A percentile compares a stretch with the other conserved stretches of the same genome.
Conservation (phyloP, 192 early-diverging fungal species). For the Phlyctochytrium arcticum region DNA sequence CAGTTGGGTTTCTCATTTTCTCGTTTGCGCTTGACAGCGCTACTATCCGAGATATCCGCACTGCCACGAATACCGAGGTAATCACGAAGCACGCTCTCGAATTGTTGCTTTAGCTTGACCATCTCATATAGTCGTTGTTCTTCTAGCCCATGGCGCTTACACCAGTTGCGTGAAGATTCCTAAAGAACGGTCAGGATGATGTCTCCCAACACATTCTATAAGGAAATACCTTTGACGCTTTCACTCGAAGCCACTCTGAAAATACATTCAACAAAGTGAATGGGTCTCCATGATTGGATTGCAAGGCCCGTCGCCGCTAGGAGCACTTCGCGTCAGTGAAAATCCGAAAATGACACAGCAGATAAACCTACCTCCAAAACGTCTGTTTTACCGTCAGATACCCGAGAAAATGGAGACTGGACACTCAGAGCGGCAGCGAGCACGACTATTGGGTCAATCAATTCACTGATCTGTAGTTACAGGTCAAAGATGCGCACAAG, state of each 20-base stretch:
- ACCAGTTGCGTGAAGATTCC: slow-evolving; percentile 57
- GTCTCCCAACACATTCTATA: neutral
- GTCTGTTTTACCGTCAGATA: slow-evolving; percentile 45
- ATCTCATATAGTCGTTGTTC: slow-evolving; percentile 72
- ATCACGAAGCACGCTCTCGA: slow-evolving; percentile 57
- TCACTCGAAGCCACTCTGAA: slow-evolving; percentile 54
- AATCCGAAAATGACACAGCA: neutral
- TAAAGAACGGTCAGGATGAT: neutral
- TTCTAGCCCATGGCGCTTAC: slow-evolving; percentile 57
- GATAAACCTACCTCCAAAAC: slow-evolving; percentile 41
- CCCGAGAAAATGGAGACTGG: slow-evolving; percentile 57
- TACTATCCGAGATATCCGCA: neutral
- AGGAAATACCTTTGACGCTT: slow-evolving; percentile 41
- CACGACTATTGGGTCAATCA: slow-evolving; percentile 51
- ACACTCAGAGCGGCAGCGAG: slow-evolving; percentile 62
- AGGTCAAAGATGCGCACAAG: neutral
- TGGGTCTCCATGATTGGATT: slow-evolving; percentile 58
- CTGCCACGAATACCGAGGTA: neutral
- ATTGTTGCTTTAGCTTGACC: slow-evolving; percentile 60
- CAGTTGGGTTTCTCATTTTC: slow-evolving; percentile 6
- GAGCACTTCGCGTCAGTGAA: neutral
- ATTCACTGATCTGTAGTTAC: slow-evolving; percentile 33
- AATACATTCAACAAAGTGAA: slow-evolving; percentile 64
- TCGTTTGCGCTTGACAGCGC: neutral
- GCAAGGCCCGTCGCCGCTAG: slow-evolving; percentile 47